Conservation (phyloP, 2,329 filamentous ascomycete species). For the Exophiala oligosperma region DNA sequence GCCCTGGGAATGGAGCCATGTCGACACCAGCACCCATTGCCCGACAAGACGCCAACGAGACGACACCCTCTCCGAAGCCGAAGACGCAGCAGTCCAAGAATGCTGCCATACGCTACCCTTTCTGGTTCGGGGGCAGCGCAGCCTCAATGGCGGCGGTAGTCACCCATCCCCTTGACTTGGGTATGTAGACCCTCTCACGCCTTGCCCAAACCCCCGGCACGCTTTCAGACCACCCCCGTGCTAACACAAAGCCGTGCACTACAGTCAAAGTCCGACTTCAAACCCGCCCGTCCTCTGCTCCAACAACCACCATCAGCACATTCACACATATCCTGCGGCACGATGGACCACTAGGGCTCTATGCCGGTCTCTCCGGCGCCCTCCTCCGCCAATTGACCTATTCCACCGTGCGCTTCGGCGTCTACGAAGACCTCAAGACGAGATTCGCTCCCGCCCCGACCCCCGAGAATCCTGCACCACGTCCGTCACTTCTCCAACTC, state of each 20-base stretch:
- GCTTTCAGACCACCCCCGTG: slow-evolving; percentile 42
- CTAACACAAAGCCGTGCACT: slow-evolving; percentile 57
- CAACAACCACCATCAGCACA: slow-evolving; percentile 81
- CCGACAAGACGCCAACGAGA: slow-evolving; percentile 25
- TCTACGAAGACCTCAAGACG: slow-evolving; percentile 91
- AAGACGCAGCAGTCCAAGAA: slow-evolving; percentile 27
- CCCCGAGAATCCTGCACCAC: slow-evolving; percentile 38
- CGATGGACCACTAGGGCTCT: slow-evolving; percentile 78
- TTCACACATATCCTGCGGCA: slow-evolving; percentile 76
- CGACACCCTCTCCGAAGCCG: slow-evolving; percentile 26
- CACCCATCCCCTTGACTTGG: slow-evolving; percentile 89
- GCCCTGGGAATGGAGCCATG: slow-evolving; percentile 24
- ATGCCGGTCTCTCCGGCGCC: slow-evolving; percentile 87
- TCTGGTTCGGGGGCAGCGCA: slow-evolving; percentile 96
- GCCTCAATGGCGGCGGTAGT: slow-evolving; percentile 88
- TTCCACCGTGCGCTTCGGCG: slow-evolving; percentile 91
- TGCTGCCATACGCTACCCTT: slow-evolving; percentile 61
- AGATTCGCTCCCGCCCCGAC: slow-evolving; percentile 55
- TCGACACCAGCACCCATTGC: slow-evolving; percentile 14
- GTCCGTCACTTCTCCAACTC: slow-evolving; percentile 66
- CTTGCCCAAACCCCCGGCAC: no score
- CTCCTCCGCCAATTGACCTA: slow-evolving; percentile 93
- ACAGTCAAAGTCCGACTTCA: slow-evolving; percentile 80
- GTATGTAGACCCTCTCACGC: slow-evolving; percentile 65
- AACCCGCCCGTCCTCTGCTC: slow-evolving; percentile 73